A percentile compares a stretch with the other conserved stretches of the same genome.
Conservation (phyloP, 805 yeast species). For the Candida krabiensis region DNA sequence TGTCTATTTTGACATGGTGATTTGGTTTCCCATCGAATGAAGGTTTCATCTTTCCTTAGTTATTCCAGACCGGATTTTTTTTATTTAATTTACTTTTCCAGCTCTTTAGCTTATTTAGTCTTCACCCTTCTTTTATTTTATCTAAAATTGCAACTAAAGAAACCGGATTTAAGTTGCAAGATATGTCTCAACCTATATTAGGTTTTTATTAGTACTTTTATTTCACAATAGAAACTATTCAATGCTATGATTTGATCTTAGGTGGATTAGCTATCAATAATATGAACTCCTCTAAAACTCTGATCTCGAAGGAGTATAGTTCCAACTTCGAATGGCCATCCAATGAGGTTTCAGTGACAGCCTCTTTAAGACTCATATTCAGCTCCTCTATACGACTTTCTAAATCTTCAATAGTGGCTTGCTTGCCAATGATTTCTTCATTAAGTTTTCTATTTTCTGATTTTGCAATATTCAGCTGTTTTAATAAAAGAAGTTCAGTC, state of each 20-base stretch:
- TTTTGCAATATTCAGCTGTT: conserved; percentile 7
- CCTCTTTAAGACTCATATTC: conserved; percentile 10
- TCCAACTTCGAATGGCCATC: conserved; percentile 19
- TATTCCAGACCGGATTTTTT: not conserved
- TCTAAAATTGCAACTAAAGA: too few relatives aligned
- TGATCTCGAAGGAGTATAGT: conserved; percentile 18
- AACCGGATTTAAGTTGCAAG: too few relatives aligned
- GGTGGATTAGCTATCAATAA: too few relatives aligned
- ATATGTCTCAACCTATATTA: too few relatives aligned
- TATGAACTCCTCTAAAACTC: conserved; percentile 12
- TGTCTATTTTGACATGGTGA: not conserved
- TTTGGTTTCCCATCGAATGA: too few relatives aligned
- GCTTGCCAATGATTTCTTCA: conserved; percentile 10
- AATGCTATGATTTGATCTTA: too few relatives aligned
- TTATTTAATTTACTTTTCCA: too few relatives aligned
- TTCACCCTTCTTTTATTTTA: too few relatives aligned
- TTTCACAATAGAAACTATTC: too few relatives aligned
- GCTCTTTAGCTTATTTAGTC: too few relatives aligned
- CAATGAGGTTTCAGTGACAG: conserved; percentile 22
- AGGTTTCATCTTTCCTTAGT: conserved; percentile 1
- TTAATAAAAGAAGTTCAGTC: conserved; percentile 6
- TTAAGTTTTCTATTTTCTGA: conserved; percentile 6
- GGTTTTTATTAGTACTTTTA: too few relatives aligned
- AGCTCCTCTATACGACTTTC: conserved; percentile 10
- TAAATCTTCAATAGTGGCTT: conserved; percentile 8